Conservation (phyloP, 805 yeast species). For the Candida succiphila region DNA sequence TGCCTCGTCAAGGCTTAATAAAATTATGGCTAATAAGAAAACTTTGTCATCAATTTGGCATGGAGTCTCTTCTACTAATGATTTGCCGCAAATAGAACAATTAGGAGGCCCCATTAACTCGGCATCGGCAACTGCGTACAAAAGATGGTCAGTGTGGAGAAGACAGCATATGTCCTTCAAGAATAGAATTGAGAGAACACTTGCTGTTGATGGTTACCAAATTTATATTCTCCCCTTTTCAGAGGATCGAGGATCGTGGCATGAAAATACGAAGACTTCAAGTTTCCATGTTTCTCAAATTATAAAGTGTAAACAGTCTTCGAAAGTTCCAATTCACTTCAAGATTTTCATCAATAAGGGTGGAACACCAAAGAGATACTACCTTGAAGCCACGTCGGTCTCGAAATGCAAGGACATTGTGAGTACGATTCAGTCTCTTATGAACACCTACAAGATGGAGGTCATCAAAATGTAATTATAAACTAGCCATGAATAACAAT, state of each 20-base stretch:
- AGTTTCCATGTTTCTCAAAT: slow-evolving; percentile 81
- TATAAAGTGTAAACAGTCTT: slow-evolving; percentile 62
- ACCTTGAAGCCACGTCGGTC: slow-evolving; percentile 63
- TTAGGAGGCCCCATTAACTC: not conserved
- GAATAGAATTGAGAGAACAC: slow-evolving; percentile 68
- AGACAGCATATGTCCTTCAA: slow-evolving; percentile 80
- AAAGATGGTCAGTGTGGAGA: slow-evolving; percentile 82
- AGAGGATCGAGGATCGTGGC: slow-evolving; percentile 51
- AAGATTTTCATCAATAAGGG: slow-evolving; percentile 69
- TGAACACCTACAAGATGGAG: slow-evolving; percentile 32
- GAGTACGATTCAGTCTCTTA: slow-evolving; percentile 49
- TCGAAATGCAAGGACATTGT: slow-evolving; percentile 68
- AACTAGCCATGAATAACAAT: too few species aligned
- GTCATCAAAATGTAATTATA: not conserved
- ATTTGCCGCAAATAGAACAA: not conserved
- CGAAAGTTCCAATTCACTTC: slow-evolving; percentile 67
- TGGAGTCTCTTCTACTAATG: slow-evolving; percentile 5
- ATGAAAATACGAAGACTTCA: slow-evolving; percentile 62
- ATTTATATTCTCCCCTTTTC: slow-evolving; percentile 82
- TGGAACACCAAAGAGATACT: slow-evolving; percentile 71
- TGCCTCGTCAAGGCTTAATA: slow-evolving; percentile 9
- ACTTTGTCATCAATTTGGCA: slow-evolving; percentile 17
- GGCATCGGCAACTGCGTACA: slow-evolving; percentile 39
- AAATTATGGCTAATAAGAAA: slow-evolving; percentile 14
- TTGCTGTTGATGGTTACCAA: slow-evolving; percentile 92